These are phyloP conservation scores for Citropsis articulata DNA, from an alignment of 345 rosid genomes.

Conservation along the genomic window DNA sequence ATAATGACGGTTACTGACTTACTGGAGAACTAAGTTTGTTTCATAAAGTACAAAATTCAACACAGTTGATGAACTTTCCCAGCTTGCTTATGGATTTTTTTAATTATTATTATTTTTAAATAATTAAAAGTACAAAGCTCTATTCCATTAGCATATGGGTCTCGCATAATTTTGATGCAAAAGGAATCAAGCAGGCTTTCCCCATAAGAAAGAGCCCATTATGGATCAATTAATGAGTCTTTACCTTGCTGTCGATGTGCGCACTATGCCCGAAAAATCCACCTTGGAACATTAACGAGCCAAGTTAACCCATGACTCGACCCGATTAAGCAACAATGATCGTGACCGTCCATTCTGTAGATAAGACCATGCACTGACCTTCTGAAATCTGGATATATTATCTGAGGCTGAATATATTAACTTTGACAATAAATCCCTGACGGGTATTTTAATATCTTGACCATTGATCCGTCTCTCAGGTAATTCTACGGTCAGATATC, in stretches of 20 bases:
- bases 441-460: conserved; percentile 10
- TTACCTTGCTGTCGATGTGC: not conserved
- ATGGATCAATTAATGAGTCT: conserved; percentile 25
- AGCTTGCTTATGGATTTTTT: not conserved
- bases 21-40: not conserved
- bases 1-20: not conserved
- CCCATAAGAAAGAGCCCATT: conserved; percentile 9
- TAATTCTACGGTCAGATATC: conserved; percentile 24
- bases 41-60: not conserved
- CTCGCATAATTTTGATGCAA: conserved; percentile 37
- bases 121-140: conserved; percentile 16
- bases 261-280: conserved; percentile 23
- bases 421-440: not conserved
- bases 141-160: conserved; percentile 23
- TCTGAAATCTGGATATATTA: not conserved
- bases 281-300: not conserved
- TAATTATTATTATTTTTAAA: not conserved
- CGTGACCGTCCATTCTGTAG: not conserved
- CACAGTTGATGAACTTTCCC: not conserved
- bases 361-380: not conserved
- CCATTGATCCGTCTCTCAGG: conserved; percentile 2
- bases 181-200: conserved; percentile 43
- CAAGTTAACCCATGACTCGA: not conserved
- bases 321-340: not conserved
- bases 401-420: not conserved